Evolutionary conservation across 176 grass and related monocot genomes (phyloP).

Genomic region (Thinopyrum elongatum): DNA sequence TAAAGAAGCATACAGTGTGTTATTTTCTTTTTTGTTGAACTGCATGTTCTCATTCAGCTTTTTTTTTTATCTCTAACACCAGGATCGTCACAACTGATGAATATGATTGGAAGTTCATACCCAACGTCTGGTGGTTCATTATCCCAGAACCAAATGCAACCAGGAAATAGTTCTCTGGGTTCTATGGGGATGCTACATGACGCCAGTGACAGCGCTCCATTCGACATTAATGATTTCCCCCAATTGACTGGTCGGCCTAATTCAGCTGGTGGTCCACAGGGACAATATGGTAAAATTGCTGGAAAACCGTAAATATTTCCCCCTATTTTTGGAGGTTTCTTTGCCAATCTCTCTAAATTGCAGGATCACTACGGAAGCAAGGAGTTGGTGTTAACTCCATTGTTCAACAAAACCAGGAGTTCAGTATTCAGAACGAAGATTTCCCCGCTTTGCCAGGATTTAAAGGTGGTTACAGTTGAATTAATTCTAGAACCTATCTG

Average conservation of each 20-base stretch:
- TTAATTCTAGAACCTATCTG: constrained; percentile 34
- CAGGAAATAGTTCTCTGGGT: constrained; percentile 76
- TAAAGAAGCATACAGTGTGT: not conserved
- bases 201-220: constrained; percentile 67
- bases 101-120: constrained; percentile 92
- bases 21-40: constrained; percentile 7
- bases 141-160: constrained; percentile 85
- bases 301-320: not conserved
- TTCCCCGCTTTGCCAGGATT: constrained; percentile 94
- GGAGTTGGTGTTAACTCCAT: constrained; percentile 82
- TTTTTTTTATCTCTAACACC: constrained; percentile 19
- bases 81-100: constrained; percentile 68
- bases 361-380: constrained; percentile 86
- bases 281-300: constrained; percentile 85
- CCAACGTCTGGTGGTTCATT: constrained; percentile 70
- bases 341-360: constrained; percentile 37
- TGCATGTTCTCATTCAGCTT: constrained; percentile 14
- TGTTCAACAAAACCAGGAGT: constrained; percentile 93
- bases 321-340: not conserved
- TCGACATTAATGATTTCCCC: constrained; percentile 98
- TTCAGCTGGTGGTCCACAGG: constrained; percentile 89
- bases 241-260: constrained; percentile 88
- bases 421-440: constrained; percentile 97
- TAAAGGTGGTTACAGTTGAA: constrained; percentile 67
- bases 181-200: constrained; percentile 95